Conservation (phyloP, 2,329 filamentous ascomycete genomes). For the Rutstroemia sp. region DNA sequence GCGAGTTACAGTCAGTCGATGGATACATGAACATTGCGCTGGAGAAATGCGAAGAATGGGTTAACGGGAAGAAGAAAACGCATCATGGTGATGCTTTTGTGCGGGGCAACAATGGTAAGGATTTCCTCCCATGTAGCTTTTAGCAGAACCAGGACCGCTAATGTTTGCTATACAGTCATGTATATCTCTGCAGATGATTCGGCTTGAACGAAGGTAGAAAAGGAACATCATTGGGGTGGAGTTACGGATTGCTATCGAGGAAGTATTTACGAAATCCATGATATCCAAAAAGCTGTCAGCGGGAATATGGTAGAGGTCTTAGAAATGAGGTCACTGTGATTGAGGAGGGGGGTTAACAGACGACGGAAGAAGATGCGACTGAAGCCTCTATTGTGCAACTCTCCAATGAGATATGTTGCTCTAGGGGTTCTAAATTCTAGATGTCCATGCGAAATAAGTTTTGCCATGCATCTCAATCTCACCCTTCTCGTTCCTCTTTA, state of each 20-base stretch:
- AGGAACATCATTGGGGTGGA: slow-evolving; percentile 6
- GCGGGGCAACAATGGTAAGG: slow-evolving; percentile 84
- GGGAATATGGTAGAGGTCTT: background rate
- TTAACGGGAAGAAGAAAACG: slow-evolving; percentile 74
- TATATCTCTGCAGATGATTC: slow-evolving; percentile 29
- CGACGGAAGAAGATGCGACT: background rate
- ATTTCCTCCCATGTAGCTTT: background rate
- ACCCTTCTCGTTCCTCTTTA: slow-evolving; percentile 51
- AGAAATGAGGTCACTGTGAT: background rate
- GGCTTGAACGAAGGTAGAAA: slow-evolving; percentile 3
- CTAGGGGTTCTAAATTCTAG: slow-evolving; percentile 29
- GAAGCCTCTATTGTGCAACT: background rate
- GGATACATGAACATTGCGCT: slow-evolving; percentile 99
- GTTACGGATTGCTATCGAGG: slow-evolving; percentile 9
- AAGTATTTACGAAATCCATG: slow-evolving; percentile 12
- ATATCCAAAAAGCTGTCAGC: slow-evolving; percentile 11
- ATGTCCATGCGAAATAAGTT: slow-evolving; percentile 58
- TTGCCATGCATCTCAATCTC: slow-evolving; percentile 57
- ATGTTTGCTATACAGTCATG: slow-evolving; percentile 23
- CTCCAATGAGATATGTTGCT: background rate
- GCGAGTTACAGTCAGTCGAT: slow-evolving; percentile 92
- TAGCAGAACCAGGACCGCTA: background rate
- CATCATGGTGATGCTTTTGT: slow-evolving; percentile 94
- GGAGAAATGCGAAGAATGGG: slow-evolving; percentile 88
- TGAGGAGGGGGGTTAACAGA: background rate